Base-by-base conservation (phyloP, 2,329 filamentous ascomycete species). In the Trichoderma sp. region DNA sequence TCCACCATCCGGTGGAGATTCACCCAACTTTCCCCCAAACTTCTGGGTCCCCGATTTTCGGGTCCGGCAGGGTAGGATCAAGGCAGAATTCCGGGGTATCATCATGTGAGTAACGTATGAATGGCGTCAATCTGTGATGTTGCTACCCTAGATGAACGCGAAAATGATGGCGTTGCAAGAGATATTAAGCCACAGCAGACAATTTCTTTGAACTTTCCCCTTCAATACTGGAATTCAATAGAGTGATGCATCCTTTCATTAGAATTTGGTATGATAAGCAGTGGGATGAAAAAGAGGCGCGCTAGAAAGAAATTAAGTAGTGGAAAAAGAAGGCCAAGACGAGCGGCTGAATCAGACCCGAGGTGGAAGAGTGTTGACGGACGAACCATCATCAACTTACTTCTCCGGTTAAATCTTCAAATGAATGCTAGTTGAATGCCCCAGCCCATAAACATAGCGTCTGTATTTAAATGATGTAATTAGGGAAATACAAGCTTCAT, bases 21-120 rank as follows among this genome's bases (percentile, higher is more conserved):
- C n/a, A 4, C n/a, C 41, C 41, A 45, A 24, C 59, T 59, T 45
- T 33, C n/a, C 69, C 66, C 45, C 18, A 50, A 69, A 60, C 53
- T 35, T 53, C 31, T 24, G 41, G 35, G 68, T 62, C 41, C 69
- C 69, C 60, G 60, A 56, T 65, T 65, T 73, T 73, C 60, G 71
- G 71, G 71, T 65, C 60, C 31, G 59, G 71, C 38, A 53, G 29
- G 29, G 68, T 16, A 29, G 41, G 21, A 9, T 21, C 14, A 21
- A 27, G 31, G 35, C 14, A n/a, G 60, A 50, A 35, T 35, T 29
- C 45, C 9, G 45, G 45, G 45, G 45, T 21, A 53, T 21, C 4
- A 45, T 45, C 3, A 18, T n/a, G 41, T 45, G 41, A 45, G 18
- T 9, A 8, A 9, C 7, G 7, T 21, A 53, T 14, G 38, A 27